Base-by-base conservation (phyloP, 2,329 filamentous ascomycete species). In the Calonectria leucothoes region DNA sequence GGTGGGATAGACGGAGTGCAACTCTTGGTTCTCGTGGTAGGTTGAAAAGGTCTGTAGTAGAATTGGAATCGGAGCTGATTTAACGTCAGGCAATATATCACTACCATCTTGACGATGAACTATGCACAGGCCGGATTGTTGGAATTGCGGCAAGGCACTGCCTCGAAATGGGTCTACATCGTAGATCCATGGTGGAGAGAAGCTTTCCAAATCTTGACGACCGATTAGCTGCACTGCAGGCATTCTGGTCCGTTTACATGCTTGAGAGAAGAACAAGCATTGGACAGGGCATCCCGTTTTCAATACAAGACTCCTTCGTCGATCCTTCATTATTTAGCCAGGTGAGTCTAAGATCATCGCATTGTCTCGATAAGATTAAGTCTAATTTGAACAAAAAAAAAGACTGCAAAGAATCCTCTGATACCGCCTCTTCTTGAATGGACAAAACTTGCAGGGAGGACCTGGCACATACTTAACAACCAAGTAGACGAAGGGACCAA, bases 231-330 rank as follows among this genome's bases (percentile, higher is more conserved):
- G 63, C 37, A 17, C 10, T 71, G 51, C 49, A 33, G 37, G 59
- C 69, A 14, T 71, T 71, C 14, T 71, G 69, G 69, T 66, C n/a
- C 6, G 69, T 71, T 10, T 71, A 71, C 35, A 71, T 71, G 69
- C 63, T 71, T 8, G 69, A 71, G 12, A 57, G 69, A 29, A 71
- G 69, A 52, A 71, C 69, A 15, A 59, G 69, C 11, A 37, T 71
- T 25, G 63, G 63, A 2, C 69, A 71, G 10, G 69, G 69, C 3
- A 51, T 66, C 5, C 69, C 69, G 6, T 71, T 59, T n/a, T 71
- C 37, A 0, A 71, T 71, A 17, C 69, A 71, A 17, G 69, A 71
- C 31, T 71, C 69, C 6, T 55, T 57, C 7, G 31, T 71, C 15
- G 69, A 71, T 14, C 29, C 69, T 33, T 71, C 69, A 8, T 42